Evolutionary conservation across 805 yeast genomes (phyloP).

Genomic region (Candida nitratophila): DNA sequence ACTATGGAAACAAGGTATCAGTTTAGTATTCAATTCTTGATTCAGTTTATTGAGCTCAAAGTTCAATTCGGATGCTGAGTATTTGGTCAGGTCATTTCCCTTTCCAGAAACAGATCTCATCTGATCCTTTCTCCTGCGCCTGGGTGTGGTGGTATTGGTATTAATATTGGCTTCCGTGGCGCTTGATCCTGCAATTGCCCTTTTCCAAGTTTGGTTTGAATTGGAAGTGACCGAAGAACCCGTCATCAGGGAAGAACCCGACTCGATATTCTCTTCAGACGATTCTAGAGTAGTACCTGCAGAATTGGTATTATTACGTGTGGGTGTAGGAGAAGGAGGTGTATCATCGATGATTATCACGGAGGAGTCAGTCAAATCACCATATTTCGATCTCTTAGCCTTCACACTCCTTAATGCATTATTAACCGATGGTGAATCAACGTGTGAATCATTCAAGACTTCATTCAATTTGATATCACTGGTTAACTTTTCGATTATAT

Average conservation of each 20-base stretch:
- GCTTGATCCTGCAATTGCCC: slow-evolving; percentile 13
- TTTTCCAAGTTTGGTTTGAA: slow-evolving; percentile 11
- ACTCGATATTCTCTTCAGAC: too few relatives aligned
- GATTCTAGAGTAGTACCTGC: too few relatives aligned
- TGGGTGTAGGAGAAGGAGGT: neutral
- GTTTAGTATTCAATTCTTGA: slow-evolving; percentile 28
- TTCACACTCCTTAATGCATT: slow-evolving; percentile 21
- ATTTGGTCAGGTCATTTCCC: slow-evolving; percentile 12
- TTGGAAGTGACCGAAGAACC: too few relatives aligned
- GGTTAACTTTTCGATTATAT: slow-evolving; percentile 17
- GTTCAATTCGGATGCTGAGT: slow-evolving; percentile 13
- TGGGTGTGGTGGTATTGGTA: neutral
- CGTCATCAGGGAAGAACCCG: too few relatives aligned
- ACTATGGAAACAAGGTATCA: slow-evolving; percentile 40
- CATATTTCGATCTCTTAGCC: slow-evolving; percentile 8
- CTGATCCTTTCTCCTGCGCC: neutral
- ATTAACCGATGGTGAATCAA: slow-evolving; percentile 26
- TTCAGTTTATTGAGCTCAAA: slow-evolving; percentile 14
- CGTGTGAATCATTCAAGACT: slow-evolving; percentile 15
- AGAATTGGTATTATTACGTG: too few relatives aligned
- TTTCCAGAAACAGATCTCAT: neutral
- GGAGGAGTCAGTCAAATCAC: slow-evolving; percentile 7
- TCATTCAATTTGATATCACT: slow-evolving; percentile 18
- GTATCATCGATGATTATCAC: slow-evolving; percentile 10
- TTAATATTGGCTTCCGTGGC: neutral